Evolutionary conservation across 192 early-diverging fungal genomes (phyloP).

Genomic region (Glomus cerebriforme): DNA sequence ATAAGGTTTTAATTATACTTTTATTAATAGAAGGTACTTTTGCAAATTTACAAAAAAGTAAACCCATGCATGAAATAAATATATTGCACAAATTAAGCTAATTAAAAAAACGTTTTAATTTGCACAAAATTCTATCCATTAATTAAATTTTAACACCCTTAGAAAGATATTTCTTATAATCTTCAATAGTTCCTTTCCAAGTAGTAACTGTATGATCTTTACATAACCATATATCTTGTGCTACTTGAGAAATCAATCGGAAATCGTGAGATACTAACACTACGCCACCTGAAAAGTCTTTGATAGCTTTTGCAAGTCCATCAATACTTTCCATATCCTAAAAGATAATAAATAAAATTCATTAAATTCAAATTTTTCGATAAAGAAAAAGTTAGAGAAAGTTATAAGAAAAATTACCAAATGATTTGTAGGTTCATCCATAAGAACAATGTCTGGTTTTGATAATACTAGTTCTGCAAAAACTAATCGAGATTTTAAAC

Average conservation of each 20-base stretch:
- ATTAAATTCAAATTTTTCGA: not conserved
- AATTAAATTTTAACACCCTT: constrained; percentile 72
- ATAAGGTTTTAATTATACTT: too few species aligned
- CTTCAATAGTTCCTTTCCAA: constrained; percentile 80
- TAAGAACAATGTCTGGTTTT: constrained; percentile 90
- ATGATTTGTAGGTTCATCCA: constrained; percentile 99
- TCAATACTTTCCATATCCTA: constrained; percentile 88
- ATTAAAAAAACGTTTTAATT: too few species aligned
- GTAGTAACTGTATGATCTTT: constrained; percentile 75
- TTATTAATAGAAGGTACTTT: too few species aligned
- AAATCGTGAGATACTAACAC: constrained; percentile 99
- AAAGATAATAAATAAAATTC: not conserved
- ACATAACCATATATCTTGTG: constrained; percentile 92
- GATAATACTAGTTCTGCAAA: constrained; percentile 92
- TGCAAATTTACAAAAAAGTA: too few species aligned
- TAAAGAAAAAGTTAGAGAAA: not conserved
- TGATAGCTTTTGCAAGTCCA: constrained; percentile 94
- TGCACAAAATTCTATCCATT: too few species aligned
- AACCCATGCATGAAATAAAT: too few species aligned
- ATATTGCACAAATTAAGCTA: too few species aligned
- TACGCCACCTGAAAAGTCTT: constrained; percentile 91
- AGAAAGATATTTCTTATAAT: constrained; percentile 89
- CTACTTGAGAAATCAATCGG: constrained; percentile 95
- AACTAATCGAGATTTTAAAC: constrained; percentile 92
- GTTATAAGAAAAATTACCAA: constrained; percentile 61